phyloP scores from a whole-genome alignment of 768 basidiomycete genomes.

The Suillus occidentalis region DNA sequence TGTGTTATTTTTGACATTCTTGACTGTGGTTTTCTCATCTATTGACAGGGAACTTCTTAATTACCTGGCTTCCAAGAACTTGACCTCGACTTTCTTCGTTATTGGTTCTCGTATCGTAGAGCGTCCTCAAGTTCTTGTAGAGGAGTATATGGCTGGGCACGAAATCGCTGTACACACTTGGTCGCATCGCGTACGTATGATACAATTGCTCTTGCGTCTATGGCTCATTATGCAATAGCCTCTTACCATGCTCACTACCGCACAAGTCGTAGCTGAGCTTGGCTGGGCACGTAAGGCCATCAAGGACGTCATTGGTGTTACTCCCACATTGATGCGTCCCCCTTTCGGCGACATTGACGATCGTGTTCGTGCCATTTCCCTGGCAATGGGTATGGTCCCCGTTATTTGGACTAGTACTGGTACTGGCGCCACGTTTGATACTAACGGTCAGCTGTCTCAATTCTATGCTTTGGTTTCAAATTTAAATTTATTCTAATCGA shows the following conservation, averaged over 20 bases:
- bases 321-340: conserved; percentile 76
- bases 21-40: conserved; percentile 4
- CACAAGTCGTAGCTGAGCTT: conserved; percentile 88
- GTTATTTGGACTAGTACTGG: conserved; percentile 85
- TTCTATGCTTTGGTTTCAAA: neutral
- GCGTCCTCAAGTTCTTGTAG: conserved; percentile 68
- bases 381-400: conserved; percentile 90
- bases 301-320: conserved; percentile 70
- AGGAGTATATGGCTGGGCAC: conserved; percentile 79
- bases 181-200: conserved; percentile 66
- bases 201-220: conserved; percentile 13
- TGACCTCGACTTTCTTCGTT: conserved; percentile 89
- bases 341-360: conserved; percentile 90
- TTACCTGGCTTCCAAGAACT: conserved; percentile 60
- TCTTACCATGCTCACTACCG: conserved; percentile 71
- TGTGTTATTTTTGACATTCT: conserved; percentile 26
- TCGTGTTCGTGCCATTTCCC: conserved; percentile 85
- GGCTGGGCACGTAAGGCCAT: conserved; percentile 91
- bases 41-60: conserved; percentile 60
- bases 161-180: conserved; percentile 89
- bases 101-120: conserved; percentile 85
- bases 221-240: conserved; percentile 39
- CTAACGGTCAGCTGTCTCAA: conserved; percentile 51
- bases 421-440: conserved; percentile 59
- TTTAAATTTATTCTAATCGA: conserved; percentile 8